Evolutionary conservation across 306 rosid genomes (phyloP).

Genomic region (Arachis hypogaea): DNA sequence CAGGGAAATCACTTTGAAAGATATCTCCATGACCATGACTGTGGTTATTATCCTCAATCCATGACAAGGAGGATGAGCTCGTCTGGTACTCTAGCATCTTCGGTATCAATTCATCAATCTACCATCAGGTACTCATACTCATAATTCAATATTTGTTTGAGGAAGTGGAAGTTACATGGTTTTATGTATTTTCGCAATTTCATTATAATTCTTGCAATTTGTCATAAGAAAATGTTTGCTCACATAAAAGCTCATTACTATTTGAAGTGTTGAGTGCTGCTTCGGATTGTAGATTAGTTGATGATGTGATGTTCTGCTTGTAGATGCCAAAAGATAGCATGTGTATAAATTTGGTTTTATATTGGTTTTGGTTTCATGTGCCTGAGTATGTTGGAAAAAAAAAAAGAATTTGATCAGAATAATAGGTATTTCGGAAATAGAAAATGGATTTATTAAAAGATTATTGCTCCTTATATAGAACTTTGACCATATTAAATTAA

Average conservation of each 20-base stretch:
- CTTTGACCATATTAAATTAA: no score
- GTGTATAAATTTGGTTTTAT: no score
- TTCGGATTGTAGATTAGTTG: no score
- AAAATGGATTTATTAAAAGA: no score
- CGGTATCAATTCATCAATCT: conserved; percentile 54
- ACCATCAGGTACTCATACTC: conserved; percentile 57
- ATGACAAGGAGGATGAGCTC: conserved; percentile 51
- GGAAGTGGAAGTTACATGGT: conserved; percentile 13
- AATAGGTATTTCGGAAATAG: no score
- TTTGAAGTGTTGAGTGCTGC: conserved; percentile 1
- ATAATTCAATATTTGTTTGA: not conserved
- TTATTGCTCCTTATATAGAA: no score
- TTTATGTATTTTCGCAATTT: conserved; percentile 15
- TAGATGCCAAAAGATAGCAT: no score
- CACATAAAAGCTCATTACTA: not conserved
- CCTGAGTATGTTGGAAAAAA: no score
- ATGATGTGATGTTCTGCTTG: no score
- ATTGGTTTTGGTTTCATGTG: no score
- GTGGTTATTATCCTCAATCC: conserved; percentile 55
- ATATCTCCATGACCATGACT: conserved; percentile 53
- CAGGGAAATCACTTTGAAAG: conserved; percentile 54
- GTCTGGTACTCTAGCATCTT: conserved; percentile 61
- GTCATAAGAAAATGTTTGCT: conserved; percentile 10
- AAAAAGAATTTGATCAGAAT: no score
- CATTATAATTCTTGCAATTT: not conserved